Conservation (phyloP, 2,329 filamentous ascomycete species). For the Aspergillus phoenicis region DNA sequence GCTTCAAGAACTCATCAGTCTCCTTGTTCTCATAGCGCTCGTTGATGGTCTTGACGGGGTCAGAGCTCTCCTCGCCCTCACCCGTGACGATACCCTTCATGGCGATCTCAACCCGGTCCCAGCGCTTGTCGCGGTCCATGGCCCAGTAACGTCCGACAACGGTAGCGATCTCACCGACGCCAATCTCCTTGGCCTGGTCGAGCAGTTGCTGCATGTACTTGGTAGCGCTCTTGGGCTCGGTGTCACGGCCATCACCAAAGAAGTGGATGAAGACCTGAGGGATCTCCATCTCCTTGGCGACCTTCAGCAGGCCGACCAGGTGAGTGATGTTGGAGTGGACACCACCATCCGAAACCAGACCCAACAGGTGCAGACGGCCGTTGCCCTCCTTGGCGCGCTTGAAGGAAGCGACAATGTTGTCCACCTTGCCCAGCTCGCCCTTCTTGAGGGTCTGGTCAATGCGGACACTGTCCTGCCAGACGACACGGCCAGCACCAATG, state of each 20-base stretch:
- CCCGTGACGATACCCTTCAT: slow-evolving; percentile 83
- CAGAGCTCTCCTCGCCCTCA: slow-evolving; percentile 81
- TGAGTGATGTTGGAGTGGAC: slow-evolving; percentile 97
- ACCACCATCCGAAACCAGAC: slow-evolving; percentile 91
- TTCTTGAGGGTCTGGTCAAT: slow-evolving; percentile 94
- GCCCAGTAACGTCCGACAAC: slow-evolving; percentile 95
- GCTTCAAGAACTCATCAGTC: slow-evolving; percentile 97
- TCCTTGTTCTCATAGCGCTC: slow-evolving; percentile 84
- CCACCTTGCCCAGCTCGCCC: slow-evolving; percentile 72
- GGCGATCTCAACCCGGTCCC: slow-evolving; percentile 90
- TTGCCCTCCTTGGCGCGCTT: slow-evolving; percentile 81
- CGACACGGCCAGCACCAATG: slow-evolving; percentile 94
- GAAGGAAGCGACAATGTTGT: slow-evolving; percentile 77
- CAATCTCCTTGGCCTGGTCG: slow-evolving; percentile 78
- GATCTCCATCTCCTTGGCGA: slow-evolving; percentile 84
- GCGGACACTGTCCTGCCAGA: slow-evolving; percentile 97
- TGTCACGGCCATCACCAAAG: slow-evolving; percentile 97
- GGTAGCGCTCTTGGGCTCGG: slow-evolving; percentile 90
- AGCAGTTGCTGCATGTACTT: slow-evolving; percentile 87
- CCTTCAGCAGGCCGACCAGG: slow-evolving; percentile 80
- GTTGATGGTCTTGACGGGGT: slow-evolving; percentile 84
- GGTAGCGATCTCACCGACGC: slow-evolving; percentile 83
- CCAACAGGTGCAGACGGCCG: slow-evolving; percentile 87
- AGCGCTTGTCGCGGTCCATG: slow-evolving; percentile 99
- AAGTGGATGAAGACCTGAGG: slow-evolving; percentile 98